Evolutionary conservation across 768 basidiomycete species (phyloP).

Genomic region (Pleurotus ostreatus): DNA sequence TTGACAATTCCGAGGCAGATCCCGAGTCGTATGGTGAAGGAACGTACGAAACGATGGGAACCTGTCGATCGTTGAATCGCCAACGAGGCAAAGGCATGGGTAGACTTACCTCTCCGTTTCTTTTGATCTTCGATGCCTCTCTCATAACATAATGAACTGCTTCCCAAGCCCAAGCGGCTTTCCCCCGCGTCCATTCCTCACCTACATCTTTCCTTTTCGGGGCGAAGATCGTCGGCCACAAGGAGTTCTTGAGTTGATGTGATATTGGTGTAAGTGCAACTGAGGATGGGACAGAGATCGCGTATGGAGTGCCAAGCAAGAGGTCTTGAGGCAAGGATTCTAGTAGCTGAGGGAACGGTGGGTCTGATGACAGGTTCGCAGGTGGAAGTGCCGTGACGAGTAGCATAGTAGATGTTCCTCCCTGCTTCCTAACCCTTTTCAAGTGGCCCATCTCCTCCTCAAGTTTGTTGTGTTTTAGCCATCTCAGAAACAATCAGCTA

Average conservation of each 20-base stretch:
- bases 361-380: conserved; percentile 28
- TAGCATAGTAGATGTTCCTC: conserved; percentile 47
- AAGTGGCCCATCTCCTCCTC: conserved; percentile 68
- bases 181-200: conserved; percentile 62
- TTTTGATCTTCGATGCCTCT: conserved; percentile 43
- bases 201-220: conserved; percentile 66
- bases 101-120: conserved; percentile 55
- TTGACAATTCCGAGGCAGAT: conserved; percentile 16
- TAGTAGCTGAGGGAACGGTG: not conserved
- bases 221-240: conserved; percentile 86
- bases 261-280: conserved; percentile 68
- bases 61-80: conserved; percentile 29
- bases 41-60: conserved; percentile 75
- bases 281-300: conserved; percentile 56
- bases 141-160: conserved; percentile 54
- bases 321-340: conserved; percentile 41
- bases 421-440: conserved; percentile 67
- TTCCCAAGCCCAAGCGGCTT: conserved; percentile 70
- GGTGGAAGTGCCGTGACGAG: conserved; percentile 30
- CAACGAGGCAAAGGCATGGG: not conserved
- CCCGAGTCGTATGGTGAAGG: conserved; percentile 42
- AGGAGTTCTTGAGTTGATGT: conserved; percentile 55
- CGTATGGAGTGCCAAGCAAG: conserved; percentile 48
- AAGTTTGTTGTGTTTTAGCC: conserved; percentile 60
- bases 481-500: conserved; percentile 36